Conservation (phyloP, 352 stramenopile genomes). For the Globisporangium heterothallicum region DNA sequence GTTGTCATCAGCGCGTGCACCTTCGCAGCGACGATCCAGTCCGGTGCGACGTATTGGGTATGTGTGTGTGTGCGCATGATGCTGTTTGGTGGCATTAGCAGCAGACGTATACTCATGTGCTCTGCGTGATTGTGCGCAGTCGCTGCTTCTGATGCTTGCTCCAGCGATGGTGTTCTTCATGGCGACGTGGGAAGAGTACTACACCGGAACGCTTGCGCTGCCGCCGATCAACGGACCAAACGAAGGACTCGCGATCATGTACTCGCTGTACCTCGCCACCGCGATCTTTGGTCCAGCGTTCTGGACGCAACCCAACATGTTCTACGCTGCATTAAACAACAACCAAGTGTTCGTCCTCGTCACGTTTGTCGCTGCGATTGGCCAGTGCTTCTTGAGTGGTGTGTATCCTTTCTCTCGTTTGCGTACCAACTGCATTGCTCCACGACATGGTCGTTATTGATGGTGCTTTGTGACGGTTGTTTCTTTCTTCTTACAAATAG, state of each 20-base stretch:
- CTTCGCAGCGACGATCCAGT: slow-evolving; percentile 83
- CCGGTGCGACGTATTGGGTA: slow-evolving; percentile 77
- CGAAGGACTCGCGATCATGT: slow-evolving; percentile 92
- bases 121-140: slow-evolving; percentile 51
- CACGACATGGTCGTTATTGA: no score
- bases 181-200: slow-evolving; percentile 98
- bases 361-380: slow-evolving; percentile 54
- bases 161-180: slow-evolving; percentile 94
- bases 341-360: slow-evolving; percentile 76
- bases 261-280: slow-evolving; percentile 70
- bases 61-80: slow-evolving; percentile 27
- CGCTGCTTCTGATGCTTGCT: slow-evolving; percentile 55
- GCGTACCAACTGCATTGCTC: no score
- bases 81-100: slow-evolving; percentile 7
- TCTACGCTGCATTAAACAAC: slow-evolving; percentile 68
- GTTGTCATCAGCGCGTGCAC: slow-evolving; percentile 78
- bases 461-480: slow-evolving; percentile 1
- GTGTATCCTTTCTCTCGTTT: slow-evolving; percentile 5
- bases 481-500: slow-evolving; percentile 24
- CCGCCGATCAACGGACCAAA: slow-evolving; percentile 95
- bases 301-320: slow-evolving; percentile 55
- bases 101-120: slow-evolving; percentile 8
- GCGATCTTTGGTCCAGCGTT: slow-evolving; percentile 52
- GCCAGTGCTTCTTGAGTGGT: slow-evolving; percentile 76
- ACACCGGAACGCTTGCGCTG: slow-evolving; percentile 93